These are phyloP conservation scores for Colletotrichum sp. DNA, from an alignment of 2,329 filamentous ascomycete genomes.

Conservation along the genomic window DNA sequence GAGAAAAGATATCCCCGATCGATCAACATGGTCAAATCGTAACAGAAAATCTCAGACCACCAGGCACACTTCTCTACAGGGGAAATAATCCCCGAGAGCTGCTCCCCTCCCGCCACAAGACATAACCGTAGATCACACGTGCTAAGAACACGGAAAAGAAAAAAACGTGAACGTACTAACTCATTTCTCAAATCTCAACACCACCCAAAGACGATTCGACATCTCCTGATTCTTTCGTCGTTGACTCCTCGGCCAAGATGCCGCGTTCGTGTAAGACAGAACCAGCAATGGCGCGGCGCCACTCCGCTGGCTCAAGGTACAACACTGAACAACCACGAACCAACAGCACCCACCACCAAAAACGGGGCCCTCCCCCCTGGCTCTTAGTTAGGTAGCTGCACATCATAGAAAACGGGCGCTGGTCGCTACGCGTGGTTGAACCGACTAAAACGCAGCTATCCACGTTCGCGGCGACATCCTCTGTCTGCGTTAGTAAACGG, in stretches of 20 bases:
- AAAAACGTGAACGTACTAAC: background rate
- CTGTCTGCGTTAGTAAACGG: background rate
- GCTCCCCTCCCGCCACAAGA: background rate
- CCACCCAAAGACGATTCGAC: background rate
- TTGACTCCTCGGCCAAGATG: background rate
- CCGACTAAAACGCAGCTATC: background rate
- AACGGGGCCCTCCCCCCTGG: background rate
- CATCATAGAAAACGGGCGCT: background rate
- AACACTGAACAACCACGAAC: background rate
- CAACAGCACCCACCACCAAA: background rate
- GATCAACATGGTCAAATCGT: background rate
- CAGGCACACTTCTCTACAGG: background rate
- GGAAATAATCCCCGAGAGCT: background rate
- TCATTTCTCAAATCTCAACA: background rate
- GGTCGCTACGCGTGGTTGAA: background rate
- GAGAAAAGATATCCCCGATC: background rate
- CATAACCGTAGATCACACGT: background rate
- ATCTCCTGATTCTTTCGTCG: background rate
- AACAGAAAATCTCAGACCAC: background rate
- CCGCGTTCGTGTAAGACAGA: background rate
- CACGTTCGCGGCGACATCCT: background rate
- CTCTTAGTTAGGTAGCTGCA: background rate
- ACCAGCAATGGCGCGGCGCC: background rate
- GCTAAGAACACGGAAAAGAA: background rate
- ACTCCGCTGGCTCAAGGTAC: background rate